A percentile compares a stretch with the other conserved stretches of the same genome.
These are phyloP conservation scores for Hypoxylon trugodes DNA, from an alignment of 495 filamentous ascomycete species.

Conservation along the genomic window DNA sequence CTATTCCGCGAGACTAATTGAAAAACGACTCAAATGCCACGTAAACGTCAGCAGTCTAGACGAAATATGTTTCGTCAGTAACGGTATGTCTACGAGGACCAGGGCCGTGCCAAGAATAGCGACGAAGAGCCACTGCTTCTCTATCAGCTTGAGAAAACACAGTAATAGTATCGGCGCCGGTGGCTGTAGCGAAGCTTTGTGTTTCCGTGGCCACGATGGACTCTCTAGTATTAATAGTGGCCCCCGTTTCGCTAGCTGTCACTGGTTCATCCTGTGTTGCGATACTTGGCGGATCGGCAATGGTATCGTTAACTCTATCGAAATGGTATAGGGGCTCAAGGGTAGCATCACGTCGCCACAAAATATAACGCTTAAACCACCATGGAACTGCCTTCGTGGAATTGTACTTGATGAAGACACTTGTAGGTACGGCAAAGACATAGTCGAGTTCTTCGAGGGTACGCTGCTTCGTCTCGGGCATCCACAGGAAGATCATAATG, in stretches of 20 bases:
- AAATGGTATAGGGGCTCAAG: conserved; percentile 57
- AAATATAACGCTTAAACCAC: conserved; percentile 62
- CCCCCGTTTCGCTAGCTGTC: conserved; percentile 10
- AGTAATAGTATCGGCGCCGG: conserved; percentile 18
- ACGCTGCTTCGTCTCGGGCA: conserved; percentile 82
- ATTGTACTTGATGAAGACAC: conserved; percentile 60
- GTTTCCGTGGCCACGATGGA: background rate
- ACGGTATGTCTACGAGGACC: conserved; percentile 16
- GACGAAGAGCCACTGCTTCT: conserved; percentile 17
- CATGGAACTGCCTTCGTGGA: conserved; percentile 57
- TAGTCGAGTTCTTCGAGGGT: conserved; percentile 74
- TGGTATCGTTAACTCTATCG: conserved; percentile 21
- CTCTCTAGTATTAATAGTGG: conserved; percentile 13
- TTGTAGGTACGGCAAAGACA: conserved; percentile 63
- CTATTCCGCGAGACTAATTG: too few relatives aligned
- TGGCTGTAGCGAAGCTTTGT: conserved; percentile 11
- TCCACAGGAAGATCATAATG: conserved; percentile 74
- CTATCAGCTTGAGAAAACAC: conserved; percentile 16
- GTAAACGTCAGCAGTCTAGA: background rate
- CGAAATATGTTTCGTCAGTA: conserved; percentile 10
- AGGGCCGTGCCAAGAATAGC: conserved; percentile 25
- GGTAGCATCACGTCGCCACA: conserved; percentile 49
- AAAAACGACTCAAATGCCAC: too few relatives aligned
- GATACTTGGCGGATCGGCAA: background rate
- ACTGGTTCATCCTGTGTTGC: background rate